Evolutionary conservation across 1,284 basidiomycete genomes (phyloP).

Genomic region (Microstroma glucosiphilum): DNA sequence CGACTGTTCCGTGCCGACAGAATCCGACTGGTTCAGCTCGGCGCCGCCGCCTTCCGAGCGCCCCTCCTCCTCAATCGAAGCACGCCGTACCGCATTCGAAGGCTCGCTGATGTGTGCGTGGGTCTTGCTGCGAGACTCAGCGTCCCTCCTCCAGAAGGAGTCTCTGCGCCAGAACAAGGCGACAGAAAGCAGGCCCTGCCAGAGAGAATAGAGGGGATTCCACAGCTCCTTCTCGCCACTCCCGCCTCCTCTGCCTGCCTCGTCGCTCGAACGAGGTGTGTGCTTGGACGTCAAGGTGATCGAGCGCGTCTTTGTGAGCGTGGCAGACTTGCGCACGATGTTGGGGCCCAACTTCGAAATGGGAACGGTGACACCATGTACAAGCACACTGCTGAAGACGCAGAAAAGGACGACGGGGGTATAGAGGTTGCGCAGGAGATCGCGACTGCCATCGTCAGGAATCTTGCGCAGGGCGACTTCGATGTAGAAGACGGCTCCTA

Average conservation of each 20-base stretch:
- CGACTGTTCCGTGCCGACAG: too few species aligned
- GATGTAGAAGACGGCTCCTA: conserved; percentile 55
- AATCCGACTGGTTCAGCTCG: too few species aligned
- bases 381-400: conserved; percentile 55
- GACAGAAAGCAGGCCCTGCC: conserved; percentile 19
- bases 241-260: conserved; percentile 13
- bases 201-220: conserved; percentile 31
- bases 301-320: conserved; percentile 13
- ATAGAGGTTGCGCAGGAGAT: conserved; percentile 52
- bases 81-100: too few species aligned
- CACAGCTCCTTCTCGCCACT: conserved; percentile 15
- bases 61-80: too few species aligned
- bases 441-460: conserved; percentile 52
- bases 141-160: conserved; percentile 39
- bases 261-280: not conserved
- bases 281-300: conserved; percentile 17
- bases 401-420: conserved; percentile 56
- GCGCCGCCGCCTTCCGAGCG: too few species aligned
- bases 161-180: conserved; percentile 33
- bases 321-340: conserved; percentile 29
- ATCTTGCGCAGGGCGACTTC: conserved; percentile 54
- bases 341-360: conserved; percentile 41
- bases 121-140: conserved; percentile 9
- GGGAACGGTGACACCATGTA: conserved; percentile 53
- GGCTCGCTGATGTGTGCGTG: conserved; percentile 1